Conservation (phyloP, 805 yeast genomes). For the Kregervanrija pseudodelftensis region DNA sequence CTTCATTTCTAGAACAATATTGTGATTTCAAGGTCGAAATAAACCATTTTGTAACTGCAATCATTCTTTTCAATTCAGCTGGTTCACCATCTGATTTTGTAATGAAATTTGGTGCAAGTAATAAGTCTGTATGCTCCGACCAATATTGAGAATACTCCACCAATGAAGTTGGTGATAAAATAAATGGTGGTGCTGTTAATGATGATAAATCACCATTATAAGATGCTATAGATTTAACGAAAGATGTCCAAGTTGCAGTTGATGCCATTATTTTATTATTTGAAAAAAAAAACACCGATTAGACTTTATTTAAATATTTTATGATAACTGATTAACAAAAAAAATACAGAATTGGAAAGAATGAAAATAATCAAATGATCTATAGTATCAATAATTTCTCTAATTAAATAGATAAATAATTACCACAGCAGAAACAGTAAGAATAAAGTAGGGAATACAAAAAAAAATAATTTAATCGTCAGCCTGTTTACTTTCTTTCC, state of each 20-base stretch:
- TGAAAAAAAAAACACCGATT: no score
- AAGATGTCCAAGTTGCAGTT: constrained; percentile 77
- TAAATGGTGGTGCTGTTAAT: constrained; percentile 96
- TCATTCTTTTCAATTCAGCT: constrained; percentile 55
- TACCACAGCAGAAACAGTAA: background rate
- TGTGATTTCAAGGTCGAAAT: constrained; percentile 87
- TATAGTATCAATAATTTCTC: no score
- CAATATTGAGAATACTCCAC: constrained; percentile 92
- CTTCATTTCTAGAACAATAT: constrained; percentile 87
- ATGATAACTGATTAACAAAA: no score
- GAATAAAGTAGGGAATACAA: background rate
- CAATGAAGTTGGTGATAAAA: constrained; percentile 81
- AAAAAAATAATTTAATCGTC: background rate
- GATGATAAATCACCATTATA: constrained; percentile 92
- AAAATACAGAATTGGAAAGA: no score
- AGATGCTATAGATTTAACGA: constrained; percentile 82
- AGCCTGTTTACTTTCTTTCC: no score
- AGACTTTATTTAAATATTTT: no score
- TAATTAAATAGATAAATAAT: no score
- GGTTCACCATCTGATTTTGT: constrained; percentile 30
- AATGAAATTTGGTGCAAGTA: constrained; percentile 62
- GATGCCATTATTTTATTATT: constrained; percentile 8
- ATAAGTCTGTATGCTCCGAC: constrained; percentile 86
- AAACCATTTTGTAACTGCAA: constrained; percentile 87
- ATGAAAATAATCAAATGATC: no score